These are phyloP conservation scores for Euphorbia pulcherrima DNA, from an alignment of 345 rosid species.

Conservation along the genomic window DNA sequence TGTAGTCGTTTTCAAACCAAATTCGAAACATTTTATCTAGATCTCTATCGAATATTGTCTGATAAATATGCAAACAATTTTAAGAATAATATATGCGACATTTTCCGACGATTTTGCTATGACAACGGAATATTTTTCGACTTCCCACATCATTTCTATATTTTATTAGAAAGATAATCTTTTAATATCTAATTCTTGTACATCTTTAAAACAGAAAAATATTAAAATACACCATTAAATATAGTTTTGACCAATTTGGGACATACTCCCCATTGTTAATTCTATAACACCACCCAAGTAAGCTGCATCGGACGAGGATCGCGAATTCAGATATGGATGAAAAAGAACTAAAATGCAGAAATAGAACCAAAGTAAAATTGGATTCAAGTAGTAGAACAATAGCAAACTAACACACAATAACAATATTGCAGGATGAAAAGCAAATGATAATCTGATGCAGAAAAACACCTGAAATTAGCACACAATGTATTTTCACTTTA, in stretches of 20 bases:
- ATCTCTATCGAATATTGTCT: neutral
- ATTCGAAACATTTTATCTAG: neutral
- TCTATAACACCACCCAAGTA: too few relatives aligned
- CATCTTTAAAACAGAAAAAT: neutral
- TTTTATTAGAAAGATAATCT: neutral
- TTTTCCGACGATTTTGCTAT: neutral
- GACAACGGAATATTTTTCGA: neutral
- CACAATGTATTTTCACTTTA: slow-evolving; percentile 10
- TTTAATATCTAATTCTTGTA: neutral
- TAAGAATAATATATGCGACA: neutral
- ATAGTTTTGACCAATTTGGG: too few relatives aligned
- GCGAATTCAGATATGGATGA: too few relatives aligned
- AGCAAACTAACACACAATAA: too few relatives aligned
- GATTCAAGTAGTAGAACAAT: too few relatives aligned
- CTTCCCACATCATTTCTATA: neutral
- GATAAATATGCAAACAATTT: too few relatives aligned
- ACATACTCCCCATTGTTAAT: too few relatives aligned
- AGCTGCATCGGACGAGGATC: too few relatives aligned
- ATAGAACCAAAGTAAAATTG: too few relatives aligned
- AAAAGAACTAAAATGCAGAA: too few relatives aligned
- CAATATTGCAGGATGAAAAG: too few relatives aligned
- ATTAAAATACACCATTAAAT: neutral
- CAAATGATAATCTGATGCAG: too few relatives aligned
- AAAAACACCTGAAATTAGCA: slow-evolving; percentile 25
- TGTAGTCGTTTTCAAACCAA: neutral